phyloP scores from a whole-genome alignment of 768 basidiomycete species.

The Russula brevipes region DNA sequence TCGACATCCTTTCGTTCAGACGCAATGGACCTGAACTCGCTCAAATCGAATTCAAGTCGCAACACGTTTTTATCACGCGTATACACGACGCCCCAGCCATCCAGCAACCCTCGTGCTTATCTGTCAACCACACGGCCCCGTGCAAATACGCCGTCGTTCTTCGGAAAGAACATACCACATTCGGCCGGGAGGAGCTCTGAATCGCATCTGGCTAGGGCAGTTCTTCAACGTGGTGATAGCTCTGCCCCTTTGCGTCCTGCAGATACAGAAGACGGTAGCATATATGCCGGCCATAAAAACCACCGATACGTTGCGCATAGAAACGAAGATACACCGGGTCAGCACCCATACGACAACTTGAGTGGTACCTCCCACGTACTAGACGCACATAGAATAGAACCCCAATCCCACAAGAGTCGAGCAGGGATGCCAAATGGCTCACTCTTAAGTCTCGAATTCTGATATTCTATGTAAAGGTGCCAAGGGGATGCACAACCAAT shows the following conservation, averaged over 20 bases:
- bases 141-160: conserved; percentile 12
- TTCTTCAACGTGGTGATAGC: neutral
- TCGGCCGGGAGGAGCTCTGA: conserved; percentile 8
- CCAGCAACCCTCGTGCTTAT: neutral
- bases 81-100: conserved; percentile 4
- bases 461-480: conserved; percentile 2
- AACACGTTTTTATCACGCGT: conserved; percentile 13
- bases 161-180: conserved; percentile 10
- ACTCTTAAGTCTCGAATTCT: neutral
- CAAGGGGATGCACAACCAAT: neutral
- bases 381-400: neutral
- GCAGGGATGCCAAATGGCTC: conserved; percentile 1
- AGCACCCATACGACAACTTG: neutral
- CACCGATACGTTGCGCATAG: conserved; percentile 5
- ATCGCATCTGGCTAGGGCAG: neutral
- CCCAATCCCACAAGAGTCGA: neutral
- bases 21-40: conserved; percentile 7
- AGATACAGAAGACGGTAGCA: conserved; percentile 7
- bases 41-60: conserved; percentile 6
- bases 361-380: neutral
- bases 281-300: conserved; percentile 12
- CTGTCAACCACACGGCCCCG: neutral
- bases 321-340: neutral
- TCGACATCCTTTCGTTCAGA: too few relatives aligned
- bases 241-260: neutral